Base-by-base conservation (phyloP, 129 eudicot species). In the Dittrichia graveolens region DNA sequence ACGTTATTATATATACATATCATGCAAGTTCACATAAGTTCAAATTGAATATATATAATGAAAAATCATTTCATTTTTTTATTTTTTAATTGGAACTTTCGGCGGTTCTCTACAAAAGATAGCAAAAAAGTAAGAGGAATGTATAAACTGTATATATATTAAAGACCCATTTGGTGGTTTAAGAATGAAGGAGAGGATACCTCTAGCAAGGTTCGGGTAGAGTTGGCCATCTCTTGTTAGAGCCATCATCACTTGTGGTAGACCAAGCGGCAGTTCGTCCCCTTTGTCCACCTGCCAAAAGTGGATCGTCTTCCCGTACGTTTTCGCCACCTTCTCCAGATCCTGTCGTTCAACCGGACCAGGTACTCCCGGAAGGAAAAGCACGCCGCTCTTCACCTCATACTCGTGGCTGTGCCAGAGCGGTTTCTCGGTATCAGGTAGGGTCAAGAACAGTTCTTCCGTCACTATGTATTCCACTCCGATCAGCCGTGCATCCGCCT, bases 191-290 rank as follows among this genome's bases (percentile, higher is more conserved):
- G 54, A 63, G 9, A 63, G 10, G 5, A 11, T 84, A 89, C 96
- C 96, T 56, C 79, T 72, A 6, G 90, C 88, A 4, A 93, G 87
- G 61, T 61, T 76, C 0, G 79, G 75, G 37, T 85, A 66, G 8
- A 94, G 89, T 53, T 94, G 98, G 5, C 95, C 97, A 1, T 94
- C 97, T 10, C 91, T 75, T 1, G 98, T 94, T 0, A 94, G 80
- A 1, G 98, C 89, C 98, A 94, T 94, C 98, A 94, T 90, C 24
- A 94, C 78, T 68, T 94, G 98, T 0, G 97, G 98, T 0, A 90
- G 35, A 2, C 98, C 98, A 1, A 94, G 65, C 0, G 98, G 98
- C 15, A 94, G 76, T 2, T 49, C 78, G 42, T 94, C 93, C 0
- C 97, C 98, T 46, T 56, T 75, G 43, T 94, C 98, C 40, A 90